A percentile compares a stretch with the other conserved stretches of the same genome.
Evolutionary conservation across 2,329 filamentous ascomycete species (phyloP).

Genomic region (Xylariales sp.): DNA sequence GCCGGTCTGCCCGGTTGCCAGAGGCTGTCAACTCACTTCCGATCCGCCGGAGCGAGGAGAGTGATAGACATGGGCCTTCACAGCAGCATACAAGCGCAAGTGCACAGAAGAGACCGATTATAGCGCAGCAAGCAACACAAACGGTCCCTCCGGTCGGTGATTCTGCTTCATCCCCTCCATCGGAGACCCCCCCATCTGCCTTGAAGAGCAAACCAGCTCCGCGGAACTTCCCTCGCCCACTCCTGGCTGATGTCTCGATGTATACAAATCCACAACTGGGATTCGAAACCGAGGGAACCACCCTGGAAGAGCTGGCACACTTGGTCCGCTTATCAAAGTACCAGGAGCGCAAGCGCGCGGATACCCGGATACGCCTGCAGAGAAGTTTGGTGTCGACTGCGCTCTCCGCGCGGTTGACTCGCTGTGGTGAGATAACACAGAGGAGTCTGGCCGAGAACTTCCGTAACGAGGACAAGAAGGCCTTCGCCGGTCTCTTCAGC

Average conservation of each 20-base stretch:
- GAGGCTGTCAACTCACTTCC: conserved; percentile 38
- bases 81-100: conserved; percentile 32
- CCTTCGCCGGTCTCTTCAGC: conserved; percentile 69
- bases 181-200: conserved; percentile 27
- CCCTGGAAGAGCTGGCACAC: conserved; percentile 72
- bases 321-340: conserved; percentile 73
- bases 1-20: conserved; percentile 34
- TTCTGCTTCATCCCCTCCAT: conserved; percentile 18
- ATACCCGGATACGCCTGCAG: conserved; percentile 69
- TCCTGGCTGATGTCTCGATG: conserved; percentile 61
- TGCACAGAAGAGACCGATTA: conserved; percentile 43
- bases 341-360: conserved; percentile 73
- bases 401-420: conserved; percentile 67
- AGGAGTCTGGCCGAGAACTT: conserved; percentile 75
- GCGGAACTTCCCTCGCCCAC: conserved; percentile 44
- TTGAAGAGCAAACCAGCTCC: conserved; percentile 36
- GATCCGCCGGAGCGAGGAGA: conserved; percentile 39
- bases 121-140: conserved; percentile 37
- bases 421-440: conserved; percentile 70
- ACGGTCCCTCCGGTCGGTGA: conserved; percentile 15
- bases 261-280: conserved; percentile 60
- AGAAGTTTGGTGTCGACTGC: conserved; percentile 70
- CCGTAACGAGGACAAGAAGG: conserved; percentile 72
- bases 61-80: conserved; percentile 30
- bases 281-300: conserved; percentile 60